phyloP scores from a whole-genome alignment of 805 yeast genomes.

The Monosporozyma siamensis region DNA sequence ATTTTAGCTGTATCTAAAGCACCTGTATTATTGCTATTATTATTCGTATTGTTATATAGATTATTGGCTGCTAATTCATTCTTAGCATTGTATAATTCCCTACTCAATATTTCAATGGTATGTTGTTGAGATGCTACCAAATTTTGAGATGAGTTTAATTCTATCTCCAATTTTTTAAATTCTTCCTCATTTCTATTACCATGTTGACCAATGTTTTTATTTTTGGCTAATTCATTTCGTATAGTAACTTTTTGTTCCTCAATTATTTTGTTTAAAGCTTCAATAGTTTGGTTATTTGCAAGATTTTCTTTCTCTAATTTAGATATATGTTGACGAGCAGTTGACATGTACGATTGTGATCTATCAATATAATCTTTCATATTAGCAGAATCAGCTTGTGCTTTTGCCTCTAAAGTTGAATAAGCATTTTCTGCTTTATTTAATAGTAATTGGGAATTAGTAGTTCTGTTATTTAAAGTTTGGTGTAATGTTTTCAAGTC shows the following conservation, averaged over 20 bases:
- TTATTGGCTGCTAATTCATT: not conserved
- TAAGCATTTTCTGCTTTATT: not conserved
- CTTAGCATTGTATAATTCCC: not conserved
- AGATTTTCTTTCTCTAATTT: not conserved
- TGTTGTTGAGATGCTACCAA: not conserved
- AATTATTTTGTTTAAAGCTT: not conserved
- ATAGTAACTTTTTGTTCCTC: not conserved
- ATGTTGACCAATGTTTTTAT: not conserved
- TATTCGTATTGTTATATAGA: not conserved
- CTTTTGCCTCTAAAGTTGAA: not conserved
- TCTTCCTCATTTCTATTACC: not conserved
- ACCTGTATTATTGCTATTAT: not conserved
- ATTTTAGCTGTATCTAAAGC: not conserved
- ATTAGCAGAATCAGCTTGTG: not conserved
- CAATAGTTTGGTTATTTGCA: not conserved
- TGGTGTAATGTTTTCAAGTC: conserved; percentile 7
- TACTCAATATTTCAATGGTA: not conserved
- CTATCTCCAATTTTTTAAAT: not conserved
- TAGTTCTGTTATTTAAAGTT: conserved; percentile 6
- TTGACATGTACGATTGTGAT: not conserved
- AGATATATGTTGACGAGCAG: not conserved
- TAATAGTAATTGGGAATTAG: conserved; percentile 4
- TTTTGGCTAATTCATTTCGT: not conserved
- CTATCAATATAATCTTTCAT: not conserved
- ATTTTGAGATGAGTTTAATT: not conserved